Conservation (phyloP, 2,329 filamentous ascomycete species). For the Capronia epimyces region DNA sequence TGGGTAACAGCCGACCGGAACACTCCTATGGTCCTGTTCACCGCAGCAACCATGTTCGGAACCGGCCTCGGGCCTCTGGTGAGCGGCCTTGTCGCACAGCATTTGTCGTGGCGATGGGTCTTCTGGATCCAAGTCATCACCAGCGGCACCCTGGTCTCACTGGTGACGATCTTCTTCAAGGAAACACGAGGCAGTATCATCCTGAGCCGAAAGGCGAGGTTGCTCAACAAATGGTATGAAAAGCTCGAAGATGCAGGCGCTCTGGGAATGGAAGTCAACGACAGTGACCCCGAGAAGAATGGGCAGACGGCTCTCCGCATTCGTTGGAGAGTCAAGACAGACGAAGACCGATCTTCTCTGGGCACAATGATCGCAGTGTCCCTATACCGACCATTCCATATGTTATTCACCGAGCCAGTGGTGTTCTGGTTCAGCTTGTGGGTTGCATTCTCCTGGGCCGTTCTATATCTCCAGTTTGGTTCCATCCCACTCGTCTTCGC, state of each 20-base stretch:
- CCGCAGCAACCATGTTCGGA: constrained; percentile 68
- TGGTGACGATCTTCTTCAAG: constrained; percentile 65
- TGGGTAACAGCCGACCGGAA: constrained; percentile 75
- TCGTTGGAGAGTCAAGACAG: constrained; percentile 25
- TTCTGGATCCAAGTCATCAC: constrained; percentile 80
- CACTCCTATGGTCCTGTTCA: constrained; percentile 84
- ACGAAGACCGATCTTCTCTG: constrained; percentile 24
- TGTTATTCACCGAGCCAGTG: constrained; percentile 60
- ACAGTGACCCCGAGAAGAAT: constrained; percentile 60
- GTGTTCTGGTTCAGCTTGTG: constrained; percentile 73
- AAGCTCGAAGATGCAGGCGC: constrained; percentile 63
- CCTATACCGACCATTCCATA: constrained; percentile 33
- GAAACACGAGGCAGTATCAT: constrained; percentile 80
- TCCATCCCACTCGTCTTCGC: constrained; percentile 73
- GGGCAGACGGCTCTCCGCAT: constrained; percentile 29
- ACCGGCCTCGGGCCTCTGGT: constrained; percentile 75
- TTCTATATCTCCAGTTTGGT: constrained; percentile 78
- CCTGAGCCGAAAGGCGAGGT: constrained; percentile 66
- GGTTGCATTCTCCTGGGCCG: constrained; percentile 83
- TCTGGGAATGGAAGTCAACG: constrained; percentile 44
- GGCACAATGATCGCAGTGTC: constrained; percentile 24
- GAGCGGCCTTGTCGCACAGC: constrained; percentile 62
- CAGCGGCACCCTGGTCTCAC: constrained; percentile 57
- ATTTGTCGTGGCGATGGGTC: constrained; percentile 73
- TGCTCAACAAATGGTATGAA: constrained; percentile 75